phyloP scores from a whole-genome alignment of 169 alveolate genomes.

The Plasmodium vinckei region DNA sequence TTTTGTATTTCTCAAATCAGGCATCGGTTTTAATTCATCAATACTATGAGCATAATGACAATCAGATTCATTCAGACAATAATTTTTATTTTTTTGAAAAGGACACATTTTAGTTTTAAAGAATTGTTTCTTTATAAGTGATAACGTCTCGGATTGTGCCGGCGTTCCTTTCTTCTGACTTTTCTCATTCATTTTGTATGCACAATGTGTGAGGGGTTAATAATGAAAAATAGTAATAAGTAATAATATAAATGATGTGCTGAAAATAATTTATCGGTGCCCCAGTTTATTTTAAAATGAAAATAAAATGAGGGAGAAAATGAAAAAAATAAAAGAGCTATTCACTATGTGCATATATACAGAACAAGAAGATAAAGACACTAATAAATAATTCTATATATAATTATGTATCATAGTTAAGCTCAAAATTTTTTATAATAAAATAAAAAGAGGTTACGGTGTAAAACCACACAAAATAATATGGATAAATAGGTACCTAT shows the following conservation, averaged over 20 bases:
- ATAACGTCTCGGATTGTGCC: conserved; percentile 63
- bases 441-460: not conserved
- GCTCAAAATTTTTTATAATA: not conserved
- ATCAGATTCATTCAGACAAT: conserved; percentile 74
- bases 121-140: conserved; percentile 72
- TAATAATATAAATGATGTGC: not conserved
- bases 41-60: conserved; percentile 84
- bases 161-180: conserved; percentile 17
- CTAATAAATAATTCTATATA: not conserved
- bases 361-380: not conserved
- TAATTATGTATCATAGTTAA: conserved; percentile 5
- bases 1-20: conserved; percentile 81
- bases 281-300: not conserved
- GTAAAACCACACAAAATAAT: not conserved
- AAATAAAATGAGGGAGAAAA: not conserved
- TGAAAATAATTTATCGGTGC: conserved; percentile 26
- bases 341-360: not conserved
- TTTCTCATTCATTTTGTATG: conserved; percentile 46
- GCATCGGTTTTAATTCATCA: conserved; percentile 81
- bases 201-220: not conserved
- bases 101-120: conserved; percentile 77
- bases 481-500: not conserved
- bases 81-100: conserved; percentile 71
- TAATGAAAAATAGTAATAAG: conserved; percentile 2
- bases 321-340: conserved; percentile 1